Conservation (phyloP, 352 stramenopile genomes). For the Globisporangium iwayamae region DNA sequence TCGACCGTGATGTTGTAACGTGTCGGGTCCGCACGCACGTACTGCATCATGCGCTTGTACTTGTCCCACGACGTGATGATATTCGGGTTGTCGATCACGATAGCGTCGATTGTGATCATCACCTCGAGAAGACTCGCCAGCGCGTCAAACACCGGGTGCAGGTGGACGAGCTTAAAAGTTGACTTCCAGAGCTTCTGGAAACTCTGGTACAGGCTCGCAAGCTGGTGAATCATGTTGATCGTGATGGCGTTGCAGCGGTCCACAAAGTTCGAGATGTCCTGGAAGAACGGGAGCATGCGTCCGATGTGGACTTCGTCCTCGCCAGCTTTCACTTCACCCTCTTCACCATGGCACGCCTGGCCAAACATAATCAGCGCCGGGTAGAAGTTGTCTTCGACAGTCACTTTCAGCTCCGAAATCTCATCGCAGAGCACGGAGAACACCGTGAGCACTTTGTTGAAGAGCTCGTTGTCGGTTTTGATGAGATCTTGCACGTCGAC, state of each 20-base stretch:
- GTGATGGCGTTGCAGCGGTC: slow-evolving; percentile 86
- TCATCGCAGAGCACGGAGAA: slow-evolving; percentile 89
- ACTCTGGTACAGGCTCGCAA: slow-evolving; percentile 83
- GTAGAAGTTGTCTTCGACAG: slow-evolving; percentile 88
- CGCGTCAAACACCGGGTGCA: slow-evolving; percentile 77
- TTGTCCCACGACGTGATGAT: slow-evolving; percentile 87
- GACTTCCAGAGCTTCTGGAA: slow-evolving; percentile 88
- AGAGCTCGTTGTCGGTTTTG: slow-evolving; percentile 87
- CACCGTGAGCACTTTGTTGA: slow-evolving; percentile 88
- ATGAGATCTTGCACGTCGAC: slow-evolving; percentile 88
- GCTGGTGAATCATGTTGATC: slow-evolving; percentile 90
- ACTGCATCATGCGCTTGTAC: slow-evolving; percentile 92
- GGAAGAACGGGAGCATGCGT: slow-evolving; percentile 86
- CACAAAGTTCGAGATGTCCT: slow-evolving; percentile 90
- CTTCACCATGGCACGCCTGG: slow-evolving; percentile 64
- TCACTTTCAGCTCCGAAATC: slow-evolving; percentile 88
- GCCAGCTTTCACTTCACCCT: slow-evolving; percentile 62
- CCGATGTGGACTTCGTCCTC: slow-evolving; percentile 85
- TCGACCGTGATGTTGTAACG: slow-evolving; percentile 83
- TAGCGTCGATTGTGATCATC: slow-evolving; percentile 88
- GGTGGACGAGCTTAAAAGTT: slow-evolving; percentile 84
- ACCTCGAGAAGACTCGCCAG: slow-evolving; percentile 77
- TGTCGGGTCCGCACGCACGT: slow-evolving; percentile 74
- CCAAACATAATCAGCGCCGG: slow-evolving; percentile 89
- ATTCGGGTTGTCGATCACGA: slow-evolving; percentile 85